Base-by-base conservation (phyloP, 129 eudicot genomes). In the Logfia minima region DNA sequence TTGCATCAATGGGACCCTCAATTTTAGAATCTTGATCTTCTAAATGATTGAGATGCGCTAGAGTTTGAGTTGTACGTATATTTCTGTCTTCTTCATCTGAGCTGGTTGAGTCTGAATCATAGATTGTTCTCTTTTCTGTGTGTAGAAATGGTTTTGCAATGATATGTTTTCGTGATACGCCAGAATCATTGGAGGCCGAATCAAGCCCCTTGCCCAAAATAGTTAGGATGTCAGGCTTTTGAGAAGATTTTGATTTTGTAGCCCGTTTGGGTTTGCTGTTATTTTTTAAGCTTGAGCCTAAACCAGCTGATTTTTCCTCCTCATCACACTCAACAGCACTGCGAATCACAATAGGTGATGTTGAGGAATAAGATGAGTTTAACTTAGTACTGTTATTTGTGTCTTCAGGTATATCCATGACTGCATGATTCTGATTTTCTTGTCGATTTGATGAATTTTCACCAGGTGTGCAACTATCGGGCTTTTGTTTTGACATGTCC, bases 1-100 rank as follows among this genome's bases (percentile, higher is more conserved):
- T 92, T 6, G 89, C 96, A 72, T 79, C 79, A 32, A 82, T 21
- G 16, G 81, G 75, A 45, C 81, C 81, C 31, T 68, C 82, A 43
- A 71, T 80, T 35, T 32, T 59, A 60, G 73, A 70, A 63, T 74
- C 75, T 61, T 74, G 73, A 14, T 80, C 81, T 19, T 61, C 37
- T 18, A 66, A 66, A 61, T 31, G 53, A 68, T 37, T 52, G 22
- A 18, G 6, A 39, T 66, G 19, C 4, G 55, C 71, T 28, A 39
- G 56, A 4, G 71, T 55, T 70, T 51, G 55, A 64, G 56, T 24
- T 37, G 22, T 66, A 52, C 51, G 11, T 26, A 70, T 48, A 52
- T 71, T 35, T 28, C 34, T 48, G 2, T 80, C 71, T 34, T 45
- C 83, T 29, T 77, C 81, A 7, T 77, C 82, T 2, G 77, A 78